phyloP scores from a whole-genome alignment of 2,329 filamentous ascomycete genomes.

The Cercospora zeina region DNA sequence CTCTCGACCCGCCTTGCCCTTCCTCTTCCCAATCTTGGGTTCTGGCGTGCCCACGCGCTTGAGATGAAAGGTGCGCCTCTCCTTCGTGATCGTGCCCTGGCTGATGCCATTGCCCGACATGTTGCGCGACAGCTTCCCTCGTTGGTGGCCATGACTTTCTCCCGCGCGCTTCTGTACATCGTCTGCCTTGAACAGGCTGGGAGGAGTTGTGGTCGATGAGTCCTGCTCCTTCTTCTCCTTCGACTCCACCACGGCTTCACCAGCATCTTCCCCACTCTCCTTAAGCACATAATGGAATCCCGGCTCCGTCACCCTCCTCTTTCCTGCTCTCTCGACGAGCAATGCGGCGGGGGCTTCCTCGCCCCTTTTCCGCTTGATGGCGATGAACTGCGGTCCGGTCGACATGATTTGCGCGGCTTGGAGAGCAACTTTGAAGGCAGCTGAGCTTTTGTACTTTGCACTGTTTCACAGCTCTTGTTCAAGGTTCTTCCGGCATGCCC shows the following conservation, averaged over 20 bases:
- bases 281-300: slow-evolving; percentile 28
- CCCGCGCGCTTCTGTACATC: slow-evolving; percentile 14
- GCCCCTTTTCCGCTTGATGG: slow-evolving; percentile 36
- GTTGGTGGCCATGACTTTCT: neutral
- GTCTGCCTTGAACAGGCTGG: slow-evolving; percentile 17
- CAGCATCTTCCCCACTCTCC: slow-evolving; percentile 2
- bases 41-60: slow-evolving; percentile 27
- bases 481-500: neutral
- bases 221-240: slow-evolving; percentile 19
- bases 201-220: neutral
- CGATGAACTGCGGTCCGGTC: slow-evolving; percentile 33
- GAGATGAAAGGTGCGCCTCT: slow-evolving; percentile 31
- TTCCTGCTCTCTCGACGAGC: slow-evolving; percentile 32
- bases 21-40: slow-evolving; percentile 23
- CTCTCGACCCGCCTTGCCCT: slow-evolving; percentile 27
- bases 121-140: slow-evolving; percentile 19
- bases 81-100: slow-evolving; percentile 15
- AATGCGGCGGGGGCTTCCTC: slow-evolving; percentile 35
- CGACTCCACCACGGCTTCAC: neutral
- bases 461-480: neutral
- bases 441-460: neutral
- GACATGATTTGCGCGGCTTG: slow-evolving; percentile 12
- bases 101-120: slow-evolving; percentile 23
- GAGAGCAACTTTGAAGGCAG: neutral
- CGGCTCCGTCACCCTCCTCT: slow-evolving; percentile 27